Conservation (phyloP, 2,329 filamentous ascomycete genomes). For the Cordyceps fumosorosea region DNA sequence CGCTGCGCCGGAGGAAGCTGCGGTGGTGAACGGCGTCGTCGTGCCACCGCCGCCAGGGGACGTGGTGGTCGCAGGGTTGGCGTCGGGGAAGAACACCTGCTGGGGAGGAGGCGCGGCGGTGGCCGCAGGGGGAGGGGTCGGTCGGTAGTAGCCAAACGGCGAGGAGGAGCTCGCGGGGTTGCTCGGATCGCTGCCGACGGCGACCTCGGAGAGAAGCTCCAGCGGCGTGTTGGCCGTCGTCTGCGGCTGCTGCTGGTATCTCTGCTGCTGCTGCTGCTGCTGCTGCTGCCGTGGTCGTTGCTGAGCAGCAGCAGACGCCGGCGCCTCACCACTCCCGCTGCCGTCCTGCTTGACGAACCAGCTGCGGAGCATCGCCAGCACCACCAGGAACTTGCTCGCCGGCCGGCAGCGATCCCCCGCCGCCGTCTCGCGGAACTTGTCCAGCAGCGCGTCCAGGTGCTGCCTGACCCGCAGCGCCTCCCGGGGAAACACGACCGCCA, state of each 20-base stretch:
- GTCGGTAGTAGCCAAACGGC: not conserved
- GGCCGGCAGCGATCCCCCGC: conserved; percentile 58
- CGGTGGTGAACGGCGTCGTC: not conserved
- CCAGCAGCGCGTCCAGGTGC: conserved; percentile 64
- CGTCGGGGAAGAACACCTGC: not conserved
- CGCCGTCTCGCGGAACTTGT: conserved; percentile 59
- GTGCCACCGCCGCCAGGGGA: too few species aligned
- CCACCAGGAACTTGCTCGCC: conserved; percentile 63
- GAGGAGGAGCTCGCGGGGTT: conserved; percentile 14
- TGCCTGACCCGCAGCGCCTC: conserved; percentile 58
- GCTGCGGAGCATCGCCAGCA: conserved; percentile 61
- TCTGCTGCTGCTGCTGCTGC: conserved; percentile 13
- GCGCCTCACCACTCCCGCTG: not conserved
- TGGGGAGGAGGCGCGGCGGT: not conserved
- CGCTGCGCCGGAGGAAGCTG: not conserved
- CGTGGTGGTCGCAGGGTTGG: not conserved
- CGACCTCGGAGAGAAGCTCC: conserved; percentile 51
- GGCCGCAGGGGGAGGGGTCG: not conserved
- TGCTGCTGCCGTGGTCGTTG: conserved; percentile 12
- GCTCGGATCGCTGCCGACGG: conserved; percentile 36
- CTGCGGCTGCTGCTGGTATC: conserved; percentile 15
- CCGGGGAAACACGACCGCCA: conserved; percentile 63
- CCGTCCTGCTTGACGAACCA: conserved; percentile 55
- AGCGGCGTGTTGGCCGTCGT: conserved; percentile 44
- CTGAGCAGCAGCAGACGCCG: not conserved